phyloP scores from a whole-genome alignment of 1,284 basidiomycete genomes.

The Somion occarium region DNA sequence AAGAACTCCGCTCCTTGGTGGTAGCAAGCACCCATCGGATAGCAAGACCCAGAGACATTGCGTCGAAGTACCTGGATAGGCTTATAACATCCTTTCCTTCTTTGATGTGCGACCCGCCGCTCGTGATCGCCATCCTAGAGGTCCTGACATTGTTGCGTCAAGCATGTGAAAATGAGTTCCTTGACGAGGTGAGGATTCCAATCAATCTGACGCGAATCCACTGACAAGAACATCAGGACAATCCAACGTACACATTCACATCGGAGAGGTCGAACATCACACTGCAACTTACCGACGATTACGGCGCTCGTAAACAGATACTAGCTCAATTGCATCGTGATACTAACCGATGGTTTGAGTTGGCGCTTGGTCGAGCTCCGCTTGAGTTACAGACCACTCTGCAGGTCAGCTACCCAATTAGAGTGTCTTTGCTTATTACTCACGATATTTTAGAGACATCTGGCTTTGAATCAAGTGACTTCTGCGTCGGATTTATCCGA shows the following conservation, averaged over 20 bases:
- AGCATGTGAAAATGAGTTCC: conserved; percentile 88
- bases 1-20: conserved; percentile 76
- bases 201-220: too few relatives aligned
- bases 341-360: conserved; percentile 79
- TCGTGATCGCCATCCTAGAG: conserved; percentile 90
- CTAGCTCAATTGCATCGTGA: conserved; percentile 71
- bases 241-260: conserved; percentile 79
- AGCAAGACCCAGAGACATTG: conserved; percentile 76
- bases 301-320: conserved; percentile 82
- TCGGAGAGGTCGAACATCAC: conserved; percentile 77
- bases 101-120: conserved; percentile 84
- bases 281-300: conserved; percentile 86
- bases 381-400: conserved; percentile 90
- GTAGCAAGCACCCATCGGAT: conserved; percentile 83
- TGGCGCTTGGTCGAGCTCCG: conserved; percentile 84
- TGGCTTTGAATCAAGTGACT: conserved; percentile 66
- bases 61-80: conserved; percentile 79
- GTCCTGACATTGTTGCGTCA: conserved; percentile 85
- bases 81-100: conserved; percentile 93
- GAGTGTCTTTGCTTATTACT: background rate
- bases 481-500: conserved; percentile 73
- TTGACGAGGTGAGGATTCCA: conserved; percentile 70
- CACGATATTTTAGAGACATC: conserved; percentile 62
- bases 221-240: conserved; percentile 53
- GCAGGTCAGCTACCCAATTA: conserved; percentile 46